Evolutionary conservation across 148 eudicot species (phyloP), one percentile per base, ranked within the genome.

Genomic region (Vaccinium macrocarpon): DNA sequence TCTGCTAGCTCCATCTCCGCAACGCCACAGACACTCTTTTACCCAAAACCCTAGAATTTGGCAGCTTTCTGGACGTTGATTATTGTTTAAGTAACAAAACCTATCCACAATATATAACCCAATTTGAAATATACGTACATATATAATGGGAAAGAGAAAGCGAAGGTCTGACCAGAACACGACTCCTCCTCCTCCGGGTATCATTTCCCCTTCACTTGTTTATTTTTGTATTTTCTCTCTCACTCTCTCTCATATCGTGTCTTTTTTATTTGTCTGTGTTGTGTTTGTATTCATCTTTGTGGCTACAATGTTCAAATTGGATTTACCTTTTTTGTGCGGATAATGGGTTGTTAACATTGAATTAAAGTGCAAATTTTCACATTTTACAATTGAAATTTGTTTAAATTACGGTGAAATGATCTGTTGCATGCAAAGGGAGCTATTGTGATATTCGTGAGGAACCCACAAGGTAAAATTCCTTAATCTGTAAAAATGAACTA

Each of bases 91-190:
- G 72, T 55, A 7, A 25, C 79, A 4, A 71, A 76, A 84, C 21
- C 52, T 32, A 51, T 38, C 4, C 25, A 23, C 25, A 23, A 9
- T 35, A 68, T 8, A 11, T 32, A 49, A 77, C 75, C 46, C 27
- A 27, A 13, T 68, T 68, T 29, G 73, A 16, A 12, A 59, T 13
- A 1, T 25, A 38, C 73, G 73, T 29, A 18, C 48, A 11, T 29
- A 46, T 81, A 11, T 85, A 59, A 90, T 90, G 92, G 92, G 90
- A 64, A 88, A 86, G 83, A 88, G 92, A 88, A 90, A 88, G 85
- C 83, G 87, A 83, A 86, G 70, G 70, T 49, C 85, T 81, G 90
- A 86, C 80, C 76, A 50, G 84, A 86, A 75, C 66, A 88, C 87
- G 29, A 71, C 85, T 51, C 85, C 90, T 78, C 82, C 90, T 87